A percentile compares a stretch with the other conserved stretches of the same genome.
Conservation (phyloP, 371 early-diverging fungal species). For the Enterocytospora artemiae region DNA sequence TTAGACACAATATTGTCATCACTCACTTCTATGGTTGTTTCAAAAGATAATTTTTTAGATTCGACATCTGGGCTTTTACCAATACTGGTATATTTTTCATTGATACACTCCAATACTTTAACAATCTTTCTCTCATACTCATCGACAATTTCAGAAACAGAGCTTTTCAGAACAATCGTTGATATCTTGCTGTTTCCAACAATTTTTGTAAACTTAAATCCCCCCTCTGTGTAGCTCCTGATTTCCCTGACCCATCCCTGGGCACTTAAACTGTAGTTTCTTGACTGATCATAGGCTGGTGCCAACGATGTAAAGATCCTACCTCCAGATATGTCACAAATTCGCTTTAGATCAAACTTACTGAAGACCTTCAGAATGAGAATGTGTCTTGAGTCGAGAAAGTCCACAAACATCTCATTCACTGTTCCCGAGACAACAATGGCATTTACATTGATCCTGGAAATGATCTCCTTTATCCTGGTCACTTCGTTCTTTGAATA, state of each 20-base stretch:
- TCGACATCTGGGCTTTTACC: constrained; percentile 2
- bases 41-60: constrained; percentile 7
- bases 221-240: not conserved
- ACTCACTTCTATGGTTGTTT: constrained; percentile 17
- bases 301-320: constrained; percentile 35
- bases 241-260: not conserved
- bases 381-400: constrained; percentile 46
- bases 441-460: constrained; percentile 69
- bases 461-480: constrained; percentile 61
- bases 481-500: constrained; percentile 77
- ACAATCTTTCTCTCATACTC: constrained; percentile 47
- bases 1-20: constrained; percentile 5
- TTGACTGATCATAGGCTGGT: not conserved
- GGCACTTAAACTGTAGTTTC: not conserved
- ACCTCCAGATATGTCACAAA: constrained; percentile 48
- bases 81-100: constrained; percentile 30
- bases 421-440: constrained; percentile 54
- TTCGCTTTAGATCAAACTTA: constrained; percentile 55
- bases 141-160: constrained; percentile 45
- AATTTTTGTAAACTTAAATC: constrained; percentile 1
- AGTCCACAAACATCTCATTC: constrained; percentile 48
- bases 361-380: constrained; percentile 48
- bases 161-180: constrained; percentile 52
- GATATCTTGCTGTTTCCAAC: constrained; percentile 16
- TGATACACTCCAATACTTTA: constrained; percentile 26